phyloP scores from a whole-genome alignment of 352 stramenopile species.

The Phytophthora niederhauseri region DNA sequence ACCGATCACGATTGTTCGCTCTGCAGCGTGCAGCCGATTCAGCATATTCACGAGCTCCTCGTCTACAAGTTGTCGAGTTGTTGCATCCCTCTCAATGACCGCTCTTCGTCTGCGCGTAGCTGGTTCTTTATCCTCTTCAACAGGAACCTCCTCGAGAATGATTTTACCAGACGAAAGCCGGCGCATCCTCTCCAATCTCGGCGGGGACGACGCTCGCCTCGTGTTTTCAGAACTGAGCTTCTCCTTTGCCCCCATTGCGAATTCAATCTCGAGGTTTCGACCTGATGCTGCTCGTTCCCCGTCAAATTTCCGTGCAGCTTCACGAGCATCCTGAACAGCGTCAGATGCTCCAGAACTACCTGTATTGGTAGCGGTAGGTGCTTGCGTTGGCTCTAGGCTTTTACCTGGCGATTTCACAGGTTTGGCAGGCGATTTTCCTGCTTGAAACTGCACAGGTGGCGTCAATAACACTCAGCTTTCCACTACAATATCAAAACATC shows the following conservation, averaged over 20 bases:
- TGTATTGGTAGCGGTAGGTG: not conserved
- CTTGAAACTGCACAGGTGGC: slow-evolving; percentile 21
- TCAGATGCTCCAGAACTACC: not conserved
- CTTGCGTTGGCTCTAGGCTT: not conserved
- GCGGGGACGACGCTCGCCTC: slow-evolving; percentile 19
- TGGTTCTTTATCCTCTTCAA: not conserved
- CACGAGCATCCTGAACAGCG: slow-evolving; percentile 1
- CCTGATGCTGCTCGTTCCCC: not conserved
- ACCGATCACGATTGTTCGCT: slow-evolving; percentile 25
- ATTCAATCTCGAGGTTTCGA: not conserved
- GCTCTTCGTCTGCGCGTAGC: slow-evolving; percentile 2
- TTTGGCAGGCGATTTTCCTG: slow-evolving; percentile 10
- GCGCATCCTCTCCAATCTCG: slow-evolving; percentile 6
- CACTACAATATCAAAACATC: not conserved
- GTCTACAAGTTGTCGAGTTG: slow-evolving; percentile 16
- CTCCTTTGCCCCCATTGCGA: not conserved
- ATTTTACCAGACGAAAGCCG: slow-evolving; percentile 6
- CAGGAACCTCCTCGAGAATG: slow-evolving; percentile 2
- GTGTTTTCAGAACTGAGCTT: not conserved
- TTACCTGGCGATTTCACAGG: not conserved
- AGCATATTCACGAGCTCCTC: slow-evolving; percentile 19
- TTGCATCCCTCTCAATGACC: not conserved
- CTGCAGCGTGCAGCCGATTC: slow-evolving; percentile 22
- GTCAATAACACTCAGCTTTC: not conserved
- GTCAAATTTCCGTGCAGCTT: slow-evolving; percentile 2